Evolutionary conservation across 148 eudicot genomes (phyloP).

Genomic region (Camellia japonica): DNA sequence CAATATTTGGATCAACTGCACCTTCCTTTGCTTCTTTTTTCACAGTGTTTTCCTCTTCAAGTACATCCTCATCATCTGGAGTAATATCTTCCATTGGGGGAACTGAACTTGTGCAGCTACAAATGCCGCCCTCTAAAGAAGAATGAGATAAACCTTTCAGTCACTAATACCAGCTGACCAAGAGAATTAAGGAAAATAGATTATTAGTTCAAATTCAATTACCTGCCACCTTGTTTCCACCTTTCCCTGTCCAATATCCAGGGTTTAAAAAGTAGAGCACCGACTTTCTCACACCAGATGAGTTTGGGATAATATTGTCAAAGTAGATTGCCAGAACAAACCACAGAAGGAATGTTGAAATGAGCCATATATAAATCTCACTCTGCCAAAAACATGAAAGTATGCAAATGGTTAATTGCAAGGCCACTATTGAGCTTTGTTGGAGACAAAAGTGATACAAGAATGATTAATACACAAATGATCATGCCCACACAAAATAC

Average conservation of each 20-base stretch:
- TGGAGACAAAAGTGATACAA: neutral
- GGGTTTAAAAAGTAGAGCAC: conserved; percentile 67
- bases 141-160: neutral
- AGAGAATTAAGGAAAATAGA: neutral
- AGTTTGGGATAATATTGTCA: conserved; percentile 78
- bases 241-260: conserved; percentile 82
- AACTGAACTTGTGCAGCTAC: conserved; percentile 61
- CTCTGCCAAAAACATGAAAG: conserved; percentile 41
- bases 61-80: conserved; percentile 88
- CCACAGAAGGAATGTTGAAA: conserved; percentile 54
- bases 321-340: conserved; percentile 82
- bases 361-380: conserved; percentile 59
- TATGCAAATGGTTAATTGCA: conserved; percentile 2
- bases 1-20: conserved; percentile 53
- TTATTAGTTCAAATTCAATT: conserved; percentile 13
- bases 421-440: neutral
- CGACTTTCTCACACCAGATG: conserved; percentile 81
- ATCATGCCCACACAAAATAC: neutral
- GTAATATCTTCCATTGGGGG: conserved; percentile 39
- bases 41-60: conserved; percentile 72
- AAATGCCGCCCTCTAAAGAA: conserved; percentile 60
- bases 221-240: conserved; percentile 74
- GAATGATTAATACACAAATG: neutral
- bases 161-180: conserved; percentile 5
- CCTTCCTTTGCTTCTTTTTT: conserved; percentile 60